phyloP scores from a whole-genome alignment of 2,329 filamentous ascomycete genomes.

The Cercospora berteroae region DNA sequence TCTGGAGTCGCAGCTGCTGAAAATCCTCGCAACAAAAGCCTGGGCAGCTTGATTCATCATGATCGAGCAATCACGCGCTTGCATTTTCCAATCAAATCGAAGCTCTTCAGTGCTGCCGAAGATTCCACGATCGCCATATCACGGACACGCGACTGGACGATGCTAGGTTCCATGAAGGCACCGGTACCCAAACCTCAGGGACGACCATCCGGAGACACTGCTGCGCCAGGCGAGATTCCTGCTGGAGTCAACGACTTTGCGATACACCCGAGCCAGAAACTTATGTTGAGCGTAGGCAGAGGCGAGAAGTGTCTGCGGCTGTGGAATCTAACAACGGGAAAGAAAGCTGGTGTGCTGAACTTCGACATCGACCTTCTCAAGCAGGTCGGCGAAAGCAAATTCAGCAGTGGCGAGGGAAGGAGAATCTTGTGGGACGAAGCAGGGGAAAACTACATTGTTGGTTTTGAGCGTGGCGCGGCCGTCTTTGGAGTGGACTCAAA shows the following conservation, averaged over 20 bases:
- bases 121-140: conserved; percentile 90
- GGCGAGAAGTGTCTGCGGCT: conserved; percentile 88
- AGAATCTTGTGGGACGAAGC: conserved; percentile 75
- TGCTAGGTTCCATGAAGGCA: conserved; percentile 83
- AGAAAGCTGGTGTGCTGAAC: conserved; percentile 88
- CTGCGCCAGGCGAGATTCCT: conserved; percentile 73
- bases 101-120: conserved; percentile 82
- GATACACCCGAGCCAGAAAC: conserved; percentile 91
- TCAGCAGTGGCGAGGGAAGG: conserved; percentile 77
- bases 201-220: conserved; percentile 85
- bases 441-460: conserved; percentile 82
- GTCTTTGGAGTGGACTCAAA: conserved; percentile 87
- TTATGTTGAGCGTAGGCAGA: conserved; percentile 89
- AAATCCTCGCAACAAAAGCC: conserved; percentile 81
- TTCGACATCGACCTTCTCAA: conserved; percentile 72
- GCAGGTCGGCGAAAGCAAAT: conserved; percentile 72
- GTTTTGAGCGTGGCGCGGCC: conserved; percentile 79
- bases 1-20: conserved; percentile 73
- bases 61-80: conserved; percentile 76
- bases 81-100: conserved; percentile 78
- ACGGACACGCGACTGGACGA: conserved; percentile 82
- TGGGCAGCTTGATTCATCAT: conserved; percentile 86
- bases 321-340: conserved; percentile 96
- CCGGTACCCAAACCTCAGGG: conserved; percentile 78
- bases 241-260: conserved; percentile 94